phyloP scores from a whole-genome alignment of 768 basidiomycete genomes.

The Austroboletus eburneus region DNA sequence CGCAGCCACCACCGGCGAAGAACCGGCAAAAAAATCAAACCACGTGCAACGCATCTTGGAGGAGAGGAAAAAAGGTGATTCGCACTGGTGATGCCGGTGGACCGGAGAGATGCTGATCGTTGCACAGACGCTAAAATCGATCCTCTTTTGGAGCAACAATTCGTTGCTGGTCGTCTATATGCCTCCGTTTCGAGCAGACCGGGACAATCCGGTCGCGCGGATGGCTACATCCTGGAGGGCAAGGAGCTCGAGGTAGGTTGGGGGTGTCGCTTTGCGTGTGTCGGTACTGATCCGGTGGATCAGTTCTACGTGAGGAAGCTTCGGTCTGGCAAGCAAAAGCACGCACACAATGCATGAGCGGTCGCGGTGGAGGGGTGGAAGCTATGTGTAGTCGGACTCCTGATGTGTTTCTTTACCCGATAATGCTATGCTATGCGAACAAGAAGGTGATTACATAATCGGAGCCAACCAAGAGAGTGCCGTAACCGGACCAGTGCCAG shows the following conservation, averaged over 20 bases:
- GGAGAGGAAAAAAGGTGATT: slow-evolving; percentile 84
- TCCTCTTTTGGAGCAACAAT: slow-evolving; percentile 81
- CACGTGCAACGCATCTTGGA: slow-evolving; percentile 85
- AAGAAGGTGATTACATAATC: slow-evolving; percentile 20
- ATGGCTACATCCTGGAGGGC: slow-evolving; percentile 97
- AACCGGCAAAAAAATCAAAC: slow-evolving; percentile 79
- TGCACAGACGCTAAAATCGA: slow-evolving; percentile 84
- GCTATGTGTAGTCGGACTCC: not conserved
- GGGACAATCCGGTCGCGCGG: slow-evolving; percentile 93
- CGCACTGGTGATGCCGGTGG: slow-evolving; percentile 2
- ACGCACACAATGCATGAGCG: slow-evolving; percentile 54
- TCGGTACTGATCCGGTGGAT: slow-evolving; percentile 21
- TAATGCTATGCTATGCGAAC: slow-evolving; percentile 2
- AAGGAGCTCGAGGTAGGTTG: slow-evolving; percentile 88
- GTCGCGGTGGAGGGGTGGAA: not conserved
- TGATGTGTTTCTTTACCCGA: not conserved
- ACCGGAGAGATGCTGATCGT: slow-evolving; percentile 14
- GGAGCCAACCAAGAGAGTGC: slow-evolving; percentile 12
- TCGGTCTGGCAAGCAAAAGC: slow-evolving; percentile 93
- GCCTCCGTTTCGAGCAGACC: slow-evolving; percentile 92
- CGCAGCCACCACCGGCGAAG: slow-evolving; percentile 42
- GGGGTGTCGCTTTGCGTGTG: not conserved
- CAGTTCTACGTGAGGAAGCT: slow-evolving; percentile 95
- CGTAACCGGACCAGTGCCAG: slow-evolving; percentile 31
- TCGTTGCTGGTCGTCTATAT: slow-evolving; percentile 93